These are phyloP conservation scores for Auxenochlorella pyrenoidosa DNA, from an alignment of 139 green algal genomes.

Conservation along the genomic window DNA sequence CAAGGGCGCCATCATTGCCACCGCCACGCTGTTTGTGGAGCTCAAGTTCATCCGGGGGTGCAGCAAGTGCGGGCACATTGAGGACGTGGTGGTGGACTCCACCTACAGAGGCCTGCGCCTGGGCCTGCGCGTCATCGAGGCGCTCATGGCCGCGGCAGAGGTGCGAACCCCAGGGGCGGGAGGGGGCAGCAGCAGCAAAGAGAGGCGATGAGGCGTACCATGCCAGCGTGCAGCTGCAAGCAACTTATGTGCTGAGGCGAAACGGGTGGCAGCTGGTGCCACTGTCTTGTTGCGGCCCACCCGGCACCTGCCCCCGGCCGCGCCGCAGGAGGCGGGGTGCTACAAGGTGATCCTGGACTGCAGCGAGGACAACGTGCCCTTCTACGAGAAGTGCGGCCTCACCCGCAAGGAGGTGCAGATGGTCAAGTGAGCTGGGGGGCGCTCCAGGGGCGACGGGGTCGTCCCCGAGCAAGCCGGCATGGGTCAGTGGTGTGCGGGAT, in stretches of 20 bases:
- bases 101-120: conserved; percentile 73
- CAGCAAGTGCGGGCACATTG: conserved; percentile 88
- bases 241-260: no score
- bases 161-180: neutral
- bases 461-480: neutral
- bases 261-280: no score
- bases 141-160: conserved; percentile 57
- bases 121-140: conserved; percentile 80
- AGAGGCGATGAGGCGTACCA: neutral
- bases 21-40: conserved; percentile 84
- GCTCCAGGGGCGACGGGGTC: neutral
- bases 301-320: neutral
- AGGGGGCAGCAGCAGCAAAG: neutral
- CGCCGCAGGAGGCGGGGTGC: conserved; percentile 66
- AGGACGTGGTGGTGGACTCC: conserved; percentile 93
- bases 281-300: neutral
- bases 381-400: conserved; percentile 95
- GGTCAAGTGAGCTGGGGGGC: neutral
- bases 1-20: conserved; percentile 72
- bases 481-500: neutral
- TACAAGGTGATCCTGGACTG: conserved; percentile 99
- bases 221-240: no score
- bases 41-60: conserved; percentile 91
- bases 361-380: conserved; percentile 84
- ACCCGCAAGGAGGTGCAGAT: conserved; percentile 88